Percentiles rank a stretch among this genome's conserved stretches.
Conservation (phyloP, 2,329 filamentous ascomycete genomes). For the Elsinoe perseae region DNA sequence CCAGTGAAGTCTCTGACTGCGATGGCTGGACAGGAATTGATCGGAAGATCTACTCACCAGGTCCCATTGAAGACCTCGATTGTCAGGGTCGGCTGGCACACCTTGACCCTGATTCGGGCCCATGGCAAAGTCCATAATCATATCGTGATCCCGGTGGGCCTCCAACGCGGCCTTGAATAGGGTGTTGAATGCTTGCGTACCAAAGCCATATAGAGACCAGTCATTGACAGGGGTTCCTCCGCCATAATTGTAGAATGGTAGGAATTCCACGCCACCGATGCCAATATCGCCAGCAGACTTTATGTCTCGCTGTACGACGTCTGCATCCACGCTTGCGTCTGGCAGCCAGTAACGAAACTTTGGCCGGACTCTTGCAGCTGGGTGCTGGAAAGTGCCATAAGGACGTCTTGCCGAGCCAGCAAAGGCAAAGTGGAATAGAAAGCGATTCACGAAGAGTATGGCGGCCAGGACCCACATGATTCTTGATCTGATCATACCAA, state of each 20-base stretch:
- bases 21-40: no score
- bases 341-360: conserved; percentile 35
- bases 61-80: conserved; percentile 32
- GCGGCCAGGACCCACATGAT: background rate
- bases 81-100: conserved; percentile 32
- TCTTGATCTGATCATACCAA: no score
- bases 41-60: no score
- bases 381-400: conserved; percentile 27
- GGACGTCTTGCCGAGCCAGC: background rate
- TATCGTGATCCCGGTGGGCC: conserved; percentile 30
- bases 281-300: conserved; percentile 27
- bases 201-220: conserved; percentile 37
- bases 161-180: conserved; percentile 27
- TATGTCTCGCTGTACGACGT: conserved; percentile 29
- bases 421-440: background rate
- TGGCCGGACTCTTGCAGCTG: conserved; percentile 26
- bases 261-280: conserved; percentile 34
- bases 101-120: conserved; percentile 44
- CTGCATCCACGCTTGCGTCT: conserved; percentile 30
- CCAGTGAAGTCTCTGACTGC: no score
- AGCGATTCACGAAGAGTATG: background rate
- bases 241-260: conserved; percentile 36
- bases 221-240: conserved; percentile 24
- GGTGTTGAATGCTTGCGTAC: conserved; percentile 30
- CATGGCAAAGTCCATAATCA: conserved; percentile 41